Evolutionary conservation across 345 rosid genomes (phyloP).

Genomic region (Populus ilicifolia): DNA sequence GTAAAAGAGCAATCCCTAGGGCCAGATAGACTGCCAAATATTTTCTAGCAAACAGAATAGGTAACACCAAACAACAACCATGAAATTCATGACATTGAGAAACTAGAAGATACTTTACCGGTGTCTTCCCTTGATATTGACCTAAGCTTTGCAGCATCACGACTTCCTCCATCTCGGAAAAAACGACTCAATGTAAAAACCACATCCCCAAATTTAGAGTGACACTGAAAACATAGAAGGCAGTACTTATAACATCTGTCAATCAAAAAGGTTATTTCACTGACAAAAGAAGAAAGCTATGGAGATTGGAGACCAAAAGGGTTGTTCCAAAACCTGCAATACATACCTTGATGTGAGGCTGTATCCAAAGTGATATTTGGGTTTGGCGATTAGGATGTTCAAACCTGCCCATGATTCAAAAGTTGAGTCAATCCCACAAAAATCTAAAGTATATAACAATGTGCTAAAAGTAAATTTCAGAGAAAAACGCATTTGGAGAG

Average conservation of each 20-base stretch:
- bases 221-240: slow-evolving; percentile 53
- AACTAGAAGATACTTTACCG: slow-evolving; percentile 43
- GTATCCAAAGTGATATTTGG: slow-evolving; percentile 88
- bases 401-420: slow-evolving; percentile 54
- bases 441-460: neutral
- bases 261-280: slow-evolving; percentile 8
- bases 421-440: slow-evolving; percentile 13
- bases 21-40: neutral
- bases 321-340: slow-evolving; percentile 12
- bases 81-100: slow-evolving; percentile 3
- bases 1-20: neutral
- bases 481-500: neutral
- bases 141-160: slow-evolving; percentile 32
- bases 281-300: slow-evolving; percentile 20
- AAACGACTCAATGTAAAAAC: slow-evolving; percentile 77
- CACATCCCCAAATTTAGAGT: slow-evolving; percentile 75
- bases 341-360: slow-evolving; percentile 73
- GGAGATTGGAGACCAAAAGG: slow-evolving; percentile 10
- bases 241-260: slow-evolving; percentile 1
- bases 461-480: neutral
- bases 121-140: slow-evolving; percentile 30
- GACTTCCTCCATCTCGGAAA: slow-evolving; percentile 57
- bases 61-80: neutral
- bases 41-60: neutral
- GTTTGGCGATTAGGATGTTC: slow-evolving; percentile 63